Evolutionary conservation across 1,284 basidiomycete genomes (phyloP).

Genomic region (Mixia osmundae): DNA sequence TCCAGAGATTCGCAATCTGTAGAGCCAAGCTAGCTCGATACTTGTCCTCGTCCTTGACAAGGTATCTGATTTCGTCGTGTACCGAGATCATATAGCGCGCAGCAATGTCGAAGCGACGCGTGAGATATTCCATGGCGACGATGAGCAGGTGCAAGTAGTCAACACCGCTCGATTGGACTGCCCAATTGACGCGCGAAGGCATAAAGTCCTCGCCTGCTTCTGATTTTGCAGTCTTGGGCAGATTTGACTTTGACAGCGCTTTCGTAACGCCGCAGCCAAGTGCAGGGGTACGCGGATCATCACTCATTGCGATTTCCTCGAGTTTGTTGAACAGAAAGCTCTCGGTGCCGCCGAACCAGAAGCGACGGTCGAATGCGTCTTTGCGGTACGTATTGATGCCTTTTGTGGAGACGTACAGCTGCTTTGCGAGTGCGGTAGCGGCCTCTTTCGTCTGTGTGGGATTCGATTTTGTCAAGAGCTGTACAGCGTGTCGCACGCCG

Average conservation of each 20-base stretch:
- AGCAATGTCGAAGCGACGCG: constrained; percentile 53
- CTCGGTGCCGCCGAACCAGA: constrained; percentile 95
- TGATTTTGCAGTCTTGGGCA: constrained; percentile 33
- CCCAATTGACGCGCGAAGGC: constrained; percentile 97
- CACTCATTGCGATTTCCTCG: constrained; percentile 75
- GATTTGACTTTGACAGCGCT: constrained; percentile 67
- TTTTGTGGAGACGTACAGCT: constrained; percentile 80
- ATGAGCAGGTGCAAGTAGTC: constrained; percentile 95
- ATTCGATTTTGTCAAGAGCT: constrained; percentile 69
- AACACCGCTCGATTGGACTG: constrained; percentile 93
- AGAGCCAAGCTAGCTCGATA: constrained; percentile 78
- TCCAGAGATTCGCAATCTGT: constrained; percentile 93
- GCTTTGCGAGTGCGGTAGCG: constrained; percentile 58
- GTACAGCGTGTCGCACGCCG: constrained; percentile 77
- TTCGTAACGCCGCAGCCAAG: constrained; percentile 83
- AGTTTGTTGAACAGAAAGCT: constrained; percentile 98
- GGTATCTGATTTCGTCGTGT: constrained; percentile 88
- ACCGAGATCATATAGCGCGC: constrained; percentile 92
- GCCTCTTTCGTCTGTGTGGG: constrained; percentile 50
- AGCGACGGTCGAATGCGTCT: constrained; percentile 26
- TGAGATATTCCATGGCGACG: constrained; percentile 79
- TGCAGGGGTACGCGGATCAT: constrained; percentile 71
- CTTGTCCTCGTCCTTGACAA: constrained; percentile 66
- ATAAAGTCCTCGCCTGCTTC: constrained; percentile 66
- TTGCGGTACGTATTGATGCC: constrained; percentile 27